Percentiles rank a stretch among this genome's conserved stretches.
Conservation (phyloP, 2,329 filamentous ascomycete genomes). For the Phyllosticta citriasiana region DNA sequence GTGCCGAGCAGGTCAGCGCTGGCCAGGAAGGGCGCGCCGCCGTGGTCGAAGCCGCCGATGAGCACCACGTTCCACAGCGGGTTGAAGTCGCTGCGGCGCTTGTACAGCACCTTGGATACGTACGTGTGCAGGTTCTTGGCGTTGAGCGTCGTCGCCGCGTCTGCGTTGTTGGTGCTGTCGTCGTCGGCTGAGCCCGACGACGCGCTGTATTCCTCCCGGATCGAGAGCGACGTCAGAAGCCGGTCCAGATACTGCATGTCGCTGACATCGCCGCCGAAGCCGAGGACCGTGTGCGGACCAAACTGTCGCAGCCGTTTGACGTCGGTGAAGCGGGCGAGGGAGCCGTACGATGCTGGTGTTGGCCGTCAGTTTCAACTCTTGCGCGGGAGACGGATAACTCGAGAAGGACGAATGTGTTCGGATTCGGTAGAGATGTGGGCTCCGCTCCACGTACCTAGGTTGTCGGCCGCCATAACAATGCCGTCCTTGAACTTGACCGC, state of each 20-base stretch:
- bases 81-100: constrained; percentile 89
- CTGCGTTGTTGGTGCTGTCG: constrained; percentile 30
- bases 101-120: constrained; percentile 91
- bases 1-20: constrained; percentile 87
- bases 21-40: constrained; percentile 78
- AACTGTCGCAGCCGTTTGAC: constrained; percentile 92
- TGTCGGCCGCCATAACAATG: constrained; percentile 94
- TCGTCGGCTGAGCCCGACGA: constrained; percentile 16
- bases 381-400: neutral
- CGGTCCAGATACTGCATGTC: constrained; percentile 99
- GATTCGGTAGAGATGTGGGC: neutral
- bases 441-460: constrained; percentile 60
- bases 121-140: constrained; percentile 96
- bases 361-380: neutral
- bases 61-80: constrained; percentile 95
- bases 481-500: constrained; percentile 94
- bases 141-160: constrained; percentile 45
- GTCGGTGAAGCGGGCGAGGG: constrained; percentile 86
- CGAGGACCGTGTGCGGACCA: constrained; percentile 72
- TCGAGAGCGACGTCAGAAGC: constrained; percentile 74
- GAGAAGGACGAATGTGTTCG: constrained; percentile 1
- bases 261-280: constrained; percentile 92
- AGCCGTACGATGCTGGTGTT: constrained; percentile 83
- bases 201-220: constrained; percentile 72
- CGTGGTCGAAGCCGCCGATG: constrained; percentile 73